Base-by-base conservation (phyloP, 257 asterid species). In the Nicotiana noctiflora region DNA sequence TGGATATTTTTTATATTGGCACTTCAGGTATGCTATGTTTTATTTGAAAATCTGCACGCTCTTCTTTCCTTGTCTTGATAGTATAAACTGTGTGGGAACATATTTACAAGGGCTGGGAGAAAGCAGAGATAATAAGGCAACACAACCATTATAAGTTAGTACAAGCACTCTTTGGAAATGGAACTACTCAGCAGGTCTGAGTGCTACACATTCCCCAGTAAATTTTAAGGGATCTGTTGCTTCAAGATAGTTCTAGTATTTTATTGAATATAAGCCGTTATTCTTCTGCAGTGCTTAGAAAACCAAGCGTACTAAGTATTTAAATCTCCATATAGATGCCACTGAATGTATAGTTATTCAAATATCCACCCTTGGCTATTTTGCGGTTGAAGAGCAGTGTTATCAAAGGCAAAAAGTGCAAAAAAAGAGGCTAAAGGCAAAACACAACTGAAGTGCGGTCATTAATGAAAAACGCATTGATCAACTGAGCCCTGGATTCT, bases 1-100 rank as follows among this genome's bases (percentile, higher is more conserved):
- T 96, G 99, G 98, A 92, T 90, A 75, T 94, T 96, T 83, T 94
- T 91, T 72, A 91, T 89, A 84, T 87, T 96, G 90, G 93, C 96
- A 77, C 92, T 96, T 77, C 99, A 96, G 98, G 99, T 96, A 89
- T 25, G 23, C 61, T 74, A 15, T 74, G 79, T 23, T 74, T 49
- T 74, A 74, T 74, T 74, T 46, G 8, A 13, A 14, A 12, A 21
- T 21, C 18, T 72, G 32, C 15, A 17, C 14, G 21, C 21, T 46
- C 40, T 72, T 10, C 57, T 46, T 74, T 74, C 15, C 44, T 49
- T 74, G 61, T 74, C 79, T 74, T 13, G 2, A 7, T 74, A 49
- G 37, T 74, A 46, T 21, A 74, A 51, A 49, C 61, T 74, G 34
- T 14, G 37, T 70, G 79, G 61, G 61, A 25, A 49, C 44, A 74